These are phyloP conservation scores for Fusarium burgessii DNA, from an alignment of 2,329 filamentous ascomycete species.

Conservation along the genomic window DNA sequence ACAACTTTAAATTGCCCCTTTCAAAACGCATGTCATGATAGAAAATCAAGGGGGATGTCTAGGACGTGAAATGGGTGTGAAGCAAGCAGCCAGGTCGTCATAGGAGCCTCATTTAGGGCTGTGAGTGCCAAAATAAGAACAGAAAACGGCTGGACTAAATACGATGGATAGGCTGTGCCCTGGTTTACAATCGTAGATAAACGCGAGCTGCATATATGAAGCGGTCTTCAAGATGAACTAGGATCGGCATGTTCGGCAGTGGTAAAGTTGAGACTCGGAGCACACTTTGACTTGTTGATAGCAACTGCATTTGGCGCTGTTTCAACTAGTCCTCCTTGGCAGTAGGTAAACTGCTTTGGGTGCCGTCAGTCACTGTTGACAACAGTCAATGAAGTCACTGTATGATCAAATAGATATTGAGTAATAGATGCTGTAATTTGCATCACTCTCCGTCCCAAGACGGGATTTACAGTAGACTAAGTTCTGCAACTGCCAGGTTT, in stretches of 20 bases:
- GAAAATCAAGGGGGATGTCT: neutral
- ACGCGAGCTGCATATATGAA: neutral
- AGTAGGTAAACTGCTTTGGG: neutral
- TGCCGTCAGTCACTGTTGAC: neutral
- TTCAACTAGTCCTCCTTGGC: neutral
- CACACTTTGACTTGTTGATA: slow-evolving; percentile 6
- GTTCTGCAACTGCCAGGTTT: slow-evolving; percentile 13
- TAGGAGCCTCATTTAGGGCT: slow-evolving; percentile 32
- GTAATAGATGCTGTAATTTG: neutral
- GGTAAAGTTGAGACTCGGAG: slow-evolving; percentile 16
- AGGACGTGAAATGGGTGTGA: slow-evolving; percentile 13
- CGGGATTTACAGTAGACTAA: slow-evolving; percentile 20
- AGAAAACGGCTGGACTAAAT: neutral
- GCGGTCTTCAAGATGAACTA: slow-evolving; percentile 7
- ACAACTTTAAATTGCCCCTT: slow-evolving; percentile 9
- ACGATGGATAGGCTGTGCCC: neutral
- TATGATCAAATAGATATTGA: neutral
- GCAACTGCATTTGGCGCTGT: slow-evolving; percentile 5
- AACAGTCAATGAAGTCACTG: neutral
- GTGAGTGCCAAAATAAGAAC: slow-evolving; percentile 24
- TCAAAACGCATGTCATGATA: neutral
- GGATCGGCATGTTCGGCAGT: slow-evolving; percentile 16
- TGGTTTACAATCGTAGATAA: neutral
- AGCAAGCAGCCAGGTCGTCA: slow-evolving; percentile 27
- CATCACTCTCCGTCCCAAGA: slow-evolving; percentile 20